Conservation (phyloP, 2,329 filamentous ascomycete genomes). For the Pseudogymnoascus sp. region DNA sequence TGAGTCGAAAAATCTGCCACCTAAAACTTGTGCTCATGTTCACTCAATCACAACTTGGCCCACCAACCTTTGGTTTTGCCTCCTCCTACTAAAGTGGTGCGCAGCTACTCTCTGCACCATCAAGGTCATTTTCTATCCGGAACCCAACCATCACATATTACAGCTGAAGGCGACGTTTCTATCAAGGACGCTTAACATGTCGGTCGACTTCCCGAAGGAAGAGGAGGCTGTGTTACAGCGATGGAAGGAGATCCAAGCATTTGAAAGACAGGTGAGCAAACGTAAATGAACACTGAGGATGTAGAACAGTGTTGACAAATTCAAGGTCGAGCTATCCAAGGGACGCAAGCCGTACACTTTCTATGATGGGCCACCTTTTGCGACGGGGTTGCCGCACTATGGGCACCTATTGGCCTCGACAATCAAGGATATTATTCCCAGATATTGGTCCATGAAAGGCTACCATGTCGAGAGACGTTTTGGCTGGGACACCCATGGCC, state of each 20-base stretch:
- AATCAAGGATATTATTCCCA: constrained; percentile 93
- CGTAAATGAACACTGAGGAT: neutral
- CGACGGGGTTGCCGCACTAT: constrained; percentile 62
- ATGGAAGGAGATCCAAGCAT: constrained; percentile 91
- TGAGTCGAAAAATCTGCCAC: constrained; percentile 8
- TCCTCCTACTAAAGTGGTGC: neutral
- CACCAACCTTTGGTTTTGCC: neutral
- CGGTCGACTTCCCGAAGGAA: constrained; percentile 86
- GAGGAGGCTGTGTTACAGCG: constrained; percentile 76
- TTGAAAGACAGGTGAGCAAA: constrained; percentile 64
- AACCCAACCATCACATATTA: neutral
- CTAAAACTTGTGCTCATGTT: neutral
- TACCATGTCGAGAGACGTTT: constrained; percentile 87
- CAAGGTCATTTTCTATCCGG: neutral
- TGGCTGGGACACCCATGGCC: constrained; percentile 86
- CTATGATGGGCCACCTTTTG: constrained; percentile 81
- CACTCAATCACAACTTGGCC: neutral
- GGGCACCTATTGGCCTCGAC: constrained; percentile 74
- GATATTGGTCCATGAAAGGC: constrained; percentile 97
- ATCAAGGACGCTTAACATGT: constrained; percentile 44
- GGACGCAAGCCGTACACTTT: constrained; percentile 84
- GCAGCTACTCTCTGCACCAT: neutral
- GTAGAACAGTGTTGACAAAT: neutral
- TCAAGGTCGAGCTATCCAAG: constrained; percentile 68
- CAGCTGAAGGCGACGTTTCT: neutral